Evolutionary conservation across 2,329 filamentous ascomycete species (phyloP).

Genomic region (Aspergillus sp.): DNA sequence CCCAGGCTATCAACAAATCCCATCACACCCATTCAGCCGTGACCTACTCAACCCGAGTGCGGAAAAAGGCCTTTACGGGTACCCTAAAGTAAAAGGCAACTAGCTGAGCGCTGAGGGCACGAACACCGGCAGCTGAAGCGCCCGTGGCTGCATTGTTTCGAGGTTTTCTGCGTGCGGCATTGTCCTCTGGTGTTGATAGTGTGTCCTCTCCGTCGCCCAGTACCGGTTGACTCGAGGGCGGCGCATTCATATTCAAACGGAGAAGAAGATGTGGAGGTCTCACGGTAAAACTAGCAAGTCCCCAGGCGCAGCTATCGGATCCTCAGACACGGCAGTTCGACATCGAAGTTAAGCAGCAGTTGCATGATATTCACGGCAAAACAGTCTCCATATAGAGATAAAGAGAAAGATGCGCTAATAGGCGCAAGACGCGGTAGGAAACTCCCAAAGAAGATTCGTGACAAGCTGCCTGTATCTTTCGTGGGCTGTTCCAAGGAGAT

Average conservation of each 20-base stretch:
- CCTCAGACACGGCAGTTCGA: neutral
- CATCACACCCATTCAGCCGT: neutral
- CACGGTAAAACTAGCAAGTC: too few relatives aligned
- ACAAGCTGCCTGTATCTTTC: neutral
- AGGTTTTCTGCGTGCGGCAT: slow-evolving; percentile 46
- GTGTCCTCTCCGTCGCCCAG: slow-evolving; percentile 18
- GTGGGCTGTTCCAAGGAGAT: too few relatives aligned
- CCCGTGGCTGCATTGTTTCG: slow-evolving; percentile 68
- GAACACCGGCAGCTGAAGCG: slow-evolving; percentile 82
- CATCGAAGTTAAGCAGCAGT: neutral
- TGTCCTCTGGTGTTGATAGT: slow-evolving; percentile 23
- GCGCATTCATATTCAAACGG: neutral
- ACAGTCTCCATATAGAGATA: neutral
- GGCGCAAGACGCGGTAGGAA: neutral
- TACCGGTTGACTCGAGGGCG: slow-evolving; percentile 16
- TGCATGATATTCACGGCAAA: neutral
- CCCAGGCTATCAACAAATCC: neutral
- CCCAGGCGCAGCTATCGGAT: neutral
- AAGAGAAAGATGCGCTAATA: neutral
- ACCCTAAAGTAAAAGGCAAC: slow-evolving; percentile 91
- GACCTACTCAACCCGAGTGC: slow-evolving; percentile 80
- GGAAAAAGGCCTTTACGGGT: slow-evolving; percentile 90
- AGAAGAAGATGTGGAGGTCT: neutral
- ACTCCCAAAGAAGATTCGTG: neutral
- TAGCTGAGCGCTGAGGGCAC: slow-evolving; percentile 80